Evolutionary conservation across 371 early-diverging fungal species (phyloP).

Genomic region (Mortierella sp.): DNA sequence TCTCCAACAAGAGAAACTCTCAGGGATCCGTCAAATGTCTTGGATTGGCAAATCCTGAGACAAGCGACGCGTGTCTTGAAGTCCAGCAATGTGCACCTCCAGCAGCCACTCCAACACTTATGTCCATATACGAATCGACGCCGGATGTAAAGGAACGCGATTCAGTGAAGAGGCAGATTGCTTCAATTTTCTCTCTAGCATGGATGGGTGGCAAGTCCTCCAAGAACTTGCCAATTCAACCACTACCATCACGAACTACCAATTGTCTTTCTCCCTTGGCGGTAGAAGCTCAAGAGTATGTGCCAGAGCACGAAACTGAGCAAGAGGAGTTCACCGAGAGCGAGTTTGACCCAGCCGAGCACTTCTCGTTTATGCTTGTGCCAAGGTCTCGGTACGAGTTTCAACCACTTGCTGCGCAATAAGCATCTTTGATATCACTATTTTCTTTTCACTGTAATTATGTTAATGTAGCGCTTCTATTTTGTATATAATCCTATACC

Average conservation of each 20-base stretch:
- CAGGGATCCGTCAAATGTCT: constrained; percentile 4
- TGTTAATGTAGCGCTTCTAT: no score
- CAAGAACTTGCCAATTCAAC: neutral
- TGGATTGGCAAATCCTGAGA: neutral
- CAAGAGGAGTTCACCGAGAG: constrained; percentile 3
- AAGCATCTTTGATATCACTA: neutral
- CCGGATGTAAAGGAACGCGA: constrained; percentile 12
- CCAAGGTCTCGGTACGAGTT: constrained; percentile 42
- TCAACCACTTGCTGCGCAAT: constrained; percentile 35
- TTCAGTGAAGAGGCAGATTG: constrained; percentile 25
- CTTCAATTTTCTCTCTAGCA: constrained; percentile 20
- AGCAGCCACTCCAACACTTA: neutral
- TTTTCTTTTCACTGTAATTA: no score
- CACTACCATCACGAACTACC: neutral
- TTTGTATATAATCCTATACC: no score
- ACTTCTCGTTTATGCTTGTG: constrained; percentile 44
- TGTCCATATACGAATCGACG: neutral
- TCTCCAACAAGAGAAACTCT: constrained; percentile 15
- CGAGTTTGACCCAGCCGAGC: constrained; percentile 15
- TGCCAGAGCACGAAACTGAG: constrained; percentile 12
- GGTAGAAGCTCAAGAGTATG: constrained; percentile 42
- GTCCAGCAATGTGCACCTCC: neutral
- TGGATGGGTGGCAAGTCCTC: constrained; percentile 15
- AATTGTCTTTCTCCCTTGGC: constrained; percentile 39
- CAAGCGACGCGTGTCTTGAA: neutral